phyloP scores from a whole-genome alignment of 2,329 filamentous ascomycete species.

The Neonectria coccinea region DNA sequence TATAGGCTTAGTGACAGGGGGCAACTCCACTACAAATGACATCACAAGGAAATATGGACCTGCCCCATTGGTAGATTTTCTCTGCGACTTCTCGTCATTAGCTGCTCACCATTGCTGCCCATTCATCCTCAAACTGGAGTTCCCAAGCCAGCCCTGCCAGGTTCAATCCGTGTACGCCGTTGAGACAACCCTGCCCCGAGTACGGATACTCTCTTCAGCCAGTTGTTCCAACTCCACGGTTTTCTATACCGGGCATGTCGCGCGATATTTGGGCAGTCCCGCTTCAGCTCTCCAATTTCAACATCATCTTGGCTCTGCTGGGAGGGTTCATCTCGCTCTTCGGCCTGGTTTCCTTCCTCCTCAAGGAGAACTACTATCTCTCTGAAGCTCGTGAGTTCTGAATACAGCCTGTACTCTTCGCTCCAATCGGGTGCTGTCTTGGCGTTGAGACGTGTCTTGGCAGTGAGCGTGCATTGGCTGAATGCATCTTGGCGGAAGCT shows the following conservation, averaged over 20 bases:
- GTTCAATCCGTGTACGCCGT: no score
- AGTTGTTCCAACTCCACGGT: no score
- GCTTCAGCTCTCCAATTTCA: slow-evolving; percentile 79
- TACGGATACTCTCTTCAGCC: no score
- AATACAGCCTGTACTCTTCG: neutral
- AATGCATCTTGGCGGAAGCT: neutral
- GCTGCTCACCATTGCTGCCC: no score
- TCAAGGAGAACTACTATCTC: slow-evolving; percentile 91
- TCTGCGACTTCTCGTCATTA: no score
- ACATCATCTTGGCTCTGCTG: slow-evolving; percentile 82
- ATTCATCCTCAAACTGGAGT: no score
- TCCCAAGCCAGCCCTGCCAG: no score
- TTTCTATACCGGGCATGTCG: slow-evolving; percentile 27
- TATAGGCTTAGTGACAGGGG: no score
- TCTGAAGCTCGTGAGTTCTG: slow-evolving; percentile 82
- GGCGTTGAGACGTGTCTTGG: slow-evolving; percentile 10
- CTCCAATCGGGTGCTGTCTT: slow-evolving; percentile 27
- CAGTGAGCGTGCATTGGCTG: neutral
- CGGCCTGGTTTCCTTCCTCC: slow-evolving; percentile 87
- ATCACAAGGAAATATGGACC: no score
- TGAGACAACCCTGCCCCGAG: no score
- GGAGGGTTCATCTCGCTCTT: slow-evolving; percentile 93
- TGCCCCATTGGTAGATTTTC: no score
- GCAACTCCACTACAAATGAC: no score
- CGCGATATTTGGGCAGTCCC: slow-evolving; percentile 50